Conservation (phyloP, 2,329 filamentous ascomycete genomes). For the Fusarium keratoplasticum region DNA sequence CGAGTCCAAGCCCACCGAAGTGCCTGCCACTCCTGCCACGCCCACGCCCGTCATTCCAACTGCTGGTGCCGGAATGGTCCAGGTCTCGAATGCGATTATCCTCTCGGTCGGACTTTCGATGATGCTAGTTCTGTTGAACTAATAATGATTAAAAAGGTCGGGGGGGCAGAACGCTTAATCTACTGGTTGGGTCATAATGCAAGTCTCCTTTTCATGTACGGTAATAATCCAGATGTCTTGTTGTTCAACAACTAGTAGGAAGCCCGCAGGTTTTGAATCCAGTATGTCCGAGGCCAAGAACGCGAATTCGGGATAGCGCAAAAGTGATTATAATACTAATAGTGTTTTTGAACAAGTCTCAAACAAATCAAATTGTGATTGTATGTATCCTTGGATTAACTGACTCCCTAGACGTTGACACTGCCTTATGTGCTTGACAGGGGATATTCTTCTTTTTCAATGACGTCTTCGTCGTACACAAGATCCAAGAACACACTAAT, state of each 20-base stretch:
- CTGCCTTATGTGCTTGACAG: neutral
- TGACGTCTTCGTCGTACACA: no score
- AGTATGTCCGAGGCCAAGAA: neutral
- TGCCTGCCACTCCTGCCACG: slow-evolving; percentile 1
- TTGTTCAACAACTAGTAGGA: neutral
- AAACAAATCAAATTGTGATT: neutral
- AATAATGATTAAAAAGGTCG: neutral
- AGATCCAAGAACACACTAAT: no score
- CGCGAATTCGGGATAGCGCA: neutral
- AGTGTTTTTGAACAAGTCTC: neutral
- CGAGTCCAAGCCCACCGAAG: neutral
- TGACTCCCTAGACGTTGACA: neutral
- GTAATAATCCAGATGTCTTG: neutral
- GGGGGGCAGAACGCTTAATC: neutral
- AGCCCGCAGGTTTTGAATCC: neutral
- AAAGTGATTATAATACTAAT: neutral
- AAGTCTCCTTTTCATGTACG: neutral
- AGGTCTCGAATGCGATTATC: neutral
- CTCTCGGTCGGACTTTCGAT: slow-evolving; percentile 4
- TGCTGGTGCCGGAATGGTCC: slow-evolving; percentile 12
- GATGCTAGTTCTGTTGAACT: slow-evolving; percentile 12
- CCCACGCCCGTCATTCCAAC: slow-evolving; percentile 14
- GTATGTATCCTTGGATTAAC: neutral
- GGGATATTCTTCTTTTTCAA: neutral
- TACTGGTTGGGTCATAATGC: neutral